Conservation (phyloP, 176 grass and related monocot genomes). For the Tuctoria greenei region DNA sequence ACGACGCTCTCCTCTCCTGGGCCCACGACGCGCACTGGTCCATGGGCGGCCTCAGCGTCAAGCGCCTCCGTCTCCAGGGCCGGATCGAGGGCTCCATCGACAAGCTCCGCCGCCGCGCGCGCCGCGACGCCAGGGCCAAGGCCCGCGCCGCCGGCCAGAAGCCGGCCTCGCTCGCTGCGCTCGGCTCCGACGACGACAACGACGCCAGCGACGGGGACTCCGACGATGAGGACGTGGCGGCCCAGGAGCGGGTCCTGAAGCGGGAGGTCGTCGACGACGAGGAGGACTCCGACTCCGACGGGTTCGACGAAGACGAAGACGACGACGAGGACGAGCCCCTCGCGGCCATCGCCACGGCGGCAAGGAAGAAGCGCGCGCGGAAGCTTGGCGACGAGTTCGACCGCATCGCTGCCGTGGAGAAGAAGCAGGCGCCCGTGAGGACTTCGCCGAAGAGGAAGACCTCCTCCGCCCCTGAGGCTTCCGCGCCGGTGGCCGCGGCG, state of each 20-base stretch:
- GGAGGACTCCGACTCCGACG: slow-evolving; percentile 1
- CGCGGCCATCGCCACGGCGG: slow-evolving; percentile 29
- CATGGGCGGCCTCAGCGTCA: slow-evolving; percentile 74
- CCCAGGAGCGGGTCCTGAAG: slow-evolving; percentile 24
- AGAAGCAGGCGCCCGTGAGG: slow-evolving; percentile 42
- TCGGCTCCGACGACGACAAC: slow-evolving; percentile 43
- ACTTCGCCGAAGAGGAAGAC: slow-evolving; percentile 33
- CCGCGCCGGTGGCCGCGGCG: slow-evolving; percentile 26
- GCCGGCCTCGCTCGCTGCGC: slow-evolving; percentile 34
- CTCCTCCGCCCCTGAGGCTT: no score
- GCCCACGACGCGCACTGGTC: slow-evolving; percentile 88
- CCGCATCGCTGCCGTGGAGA: slow-evolving; percentile 45
- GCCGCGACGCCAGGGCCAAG: slow-evolving; percentile 13
- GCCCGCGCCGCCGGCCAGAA: slow-evolving; percentile 27
- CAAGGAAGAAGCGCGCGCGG: slow-evolving; percentile 60
- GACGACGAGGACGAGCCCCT: slow-evolving; percentile 31
- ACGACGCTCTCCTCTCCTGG: slow-evolving; percentile 70
- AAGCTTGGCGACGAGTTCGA: slow-evolving; percentile 71
- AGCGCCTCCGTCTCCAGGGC: slow-evolving; percentile 81
- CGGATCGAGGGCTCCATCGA: slow-evolving; percentile 77
- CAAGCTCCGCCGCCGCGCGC: slow-evolving; percentile 64
- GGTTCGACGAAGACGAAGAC: slow-evolving; percentile 18
- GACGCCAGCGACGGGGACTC: background rate
- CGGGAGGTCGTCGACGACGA: slow-evolving; percentile 6
- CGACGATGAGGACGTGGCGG: slow-evolving; percentile 41